Percentiles rank a stretch among this genome's conserved stretches.
Conservation (phyloP, 257 asterid species). For the Jacaranda mimosifolia region DNA sequence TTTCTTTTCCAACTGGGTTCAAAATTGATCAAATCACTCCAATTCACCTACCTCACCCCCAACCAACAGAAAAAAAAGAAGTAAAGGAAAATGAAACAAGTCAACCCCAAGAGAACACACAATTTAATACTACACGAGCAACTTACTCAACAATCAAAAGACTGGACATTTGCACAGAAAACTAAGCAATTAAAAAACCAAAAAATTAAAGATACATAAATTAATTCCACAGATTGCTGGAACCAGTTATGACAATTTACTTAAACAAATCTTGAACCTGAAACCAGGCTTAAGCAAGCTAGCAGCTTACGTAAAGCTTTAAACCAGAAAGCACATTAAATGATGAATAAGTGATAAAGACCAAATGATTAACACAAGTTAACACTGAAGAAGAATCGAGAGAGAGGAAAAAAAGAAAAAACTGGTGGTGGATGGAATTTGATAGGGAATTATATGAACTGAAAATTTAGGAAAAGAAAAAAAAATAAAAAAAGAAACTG, state of each 20-base stretch:
- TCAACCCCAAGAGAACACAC: conserved; percentile 29
- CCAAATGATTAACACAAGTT: conserved; percentile 17
- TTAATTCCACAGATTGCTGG: neutral
- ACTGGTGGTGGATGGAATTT: conserved; percentile 47
- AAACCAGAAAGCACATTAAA: conserved; percentile 9
- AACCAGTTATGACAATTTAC: neutral
- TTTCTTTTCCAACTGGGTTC: neutral
- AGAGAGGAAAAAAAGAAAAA: conserved; percentile 9
- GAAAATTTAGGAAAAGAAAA: conserved; percentile 39
- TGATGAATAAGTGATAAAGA: neutral
- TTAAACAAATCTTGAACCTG: neutral
- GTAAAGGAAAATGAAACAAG: neutral
- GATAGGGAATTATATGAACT: conserved; percentile 16
- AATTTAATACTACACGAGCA: conserved; percentile 5
- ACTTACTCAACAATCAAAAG: neutral
- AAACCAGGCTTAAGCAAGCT: conserved; percentile 5
- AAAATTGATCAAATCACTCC: conserved; percentile 16
- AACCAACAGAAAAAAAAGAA: neutral
- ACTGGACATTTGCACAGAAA: conserved; percentile 1
- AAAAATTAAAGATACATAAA: neutral
- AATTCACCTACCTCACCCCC: conserved; percentile 10
- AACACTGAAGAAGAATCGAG: conserved; percentile 38
- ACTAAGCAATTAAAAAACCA: conserved; percentile 13
- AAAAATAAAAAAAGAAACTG: conserved; percentile 35
- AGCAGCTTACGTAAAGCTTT: conserved; percentile 32